phyloP scores from a whole-genome alignment of 805 yeast genomes.

The Cyberlindnera petersonii region DNA sequence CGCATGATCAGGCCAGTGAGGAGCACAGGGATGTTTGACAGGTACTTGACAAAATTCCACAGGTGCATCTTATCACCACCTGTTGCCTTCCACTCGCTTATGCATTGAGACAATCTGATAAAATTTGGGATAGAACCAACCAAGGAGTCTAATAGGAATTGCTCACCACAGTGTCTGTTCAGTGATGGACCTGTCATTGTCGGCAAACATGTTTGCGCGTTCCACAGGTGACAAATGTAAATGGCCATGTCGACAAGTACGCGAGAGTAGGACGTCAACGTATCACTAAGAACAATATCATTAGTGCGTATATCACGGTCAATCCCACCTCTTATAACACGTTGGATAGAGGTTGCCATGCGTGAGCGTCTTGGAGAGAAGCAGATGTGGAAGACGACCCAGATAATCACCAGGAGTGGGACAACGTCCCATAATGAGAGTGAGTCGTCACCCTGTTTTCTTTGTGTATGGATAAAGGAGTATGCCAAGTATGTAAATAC shows the following conservation, averaged over 20 bases:
- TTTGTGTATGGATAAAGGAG: constrained; percentile 1
- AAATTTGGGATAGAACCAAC: constrained; percentile 54
- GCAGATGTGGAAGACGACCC: constrained; percentile 7
- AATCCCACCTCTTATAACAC: constrained; percentile 58
- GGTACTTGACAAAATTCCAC: constrained; percentile 71
- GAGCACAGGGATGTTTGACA: constrained; percentile 56
- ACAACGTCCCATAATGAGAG: constrained; percentile 12
- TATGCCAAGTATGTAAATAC: constrained; percentile 4
- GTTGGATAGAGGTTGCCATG: constrained; percentile 33
- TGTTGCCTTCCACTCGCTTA: constrained; percentile 58
- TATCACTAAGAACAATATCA: constrained; percentile 81
- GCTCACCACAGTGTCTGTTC: constrained; percentile 33
- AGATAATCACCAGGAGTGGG: constrained; percentile 7
- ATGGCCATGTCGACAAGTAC: constrained; percentile 70
- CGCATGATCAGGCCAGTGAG: constrained; percentile 30
- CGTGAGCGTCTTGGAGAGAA: constrained; percentile 9
- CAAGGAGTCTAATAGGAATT: constrained; percentile 33
- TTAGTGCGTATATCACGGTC: constrained; percentile 54
- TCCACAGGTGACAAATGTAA: constrained; percentile 44
- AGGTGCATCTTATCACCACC: constrained; percentile 51
- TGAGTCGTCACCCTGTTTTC: not conserved
- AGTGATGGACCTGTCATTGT: constrained; percentile 23
- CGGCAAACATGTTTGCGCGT: constrained; percentile 35
- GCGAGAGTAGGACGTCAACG: constrained; percentile 75
- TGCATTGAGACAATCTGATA: constrained; percentile 82